These are phyloP conservation scores for Baorangia bicolor DNA, from an alignment of 768 basidiomycete genomes.

Conservation along the genomic window DNA sequence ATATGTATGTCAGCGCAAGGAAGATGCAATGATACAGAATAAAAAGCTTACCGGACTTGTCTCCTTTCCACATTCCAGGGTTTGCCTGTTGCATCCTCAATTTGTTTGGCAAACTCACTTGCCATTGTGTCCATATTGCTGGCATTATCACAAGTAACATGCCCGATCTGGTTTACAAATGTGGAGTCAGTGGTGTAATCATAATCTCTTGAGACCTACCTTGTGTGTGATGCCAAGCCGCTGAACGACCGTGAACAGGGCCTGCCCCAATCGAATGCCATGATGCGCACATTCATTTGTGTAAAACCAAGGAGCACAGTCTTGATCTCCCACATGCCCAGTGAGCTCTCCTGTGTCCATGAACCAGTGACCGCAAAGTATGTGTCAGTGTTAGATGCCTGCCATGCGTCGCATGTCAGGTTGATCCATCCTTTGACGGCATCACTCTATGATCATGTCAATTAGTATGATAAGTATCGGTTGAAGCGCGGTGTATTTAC, in stretches of 20 bases:
- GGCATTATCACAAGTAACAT: no score
- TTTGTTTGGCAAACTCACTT: slow-evolving; percentile 18
- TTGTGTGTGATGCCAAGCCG: slow-evolving; percentile 30
- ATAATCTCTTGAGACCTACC: slow-evolving; percentile 21
- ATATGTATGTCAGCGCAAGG: no score
- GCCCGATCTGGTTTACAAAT: no score
- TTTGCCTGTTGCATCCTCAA: background rate
- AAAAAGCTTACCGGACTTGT: background rate
- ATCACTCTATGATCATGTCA: background rate
- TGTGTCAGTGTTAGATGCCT: no score
- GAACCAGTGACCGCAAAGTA: no score
- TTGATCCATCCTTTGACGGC: background rate
- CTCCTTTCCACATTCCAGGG: background rate
- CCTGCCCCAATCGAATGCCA: slow-evolving; percentile 37
- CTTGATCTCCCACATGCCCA: background rate
- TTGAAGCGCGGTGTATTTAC: background rate
- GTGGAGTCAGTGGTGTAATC: background rate
- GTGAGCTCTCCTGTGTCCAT: no score
- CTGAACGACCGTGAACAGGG: slow-evolving; percentile 35
- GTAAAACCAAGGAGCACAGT: slow-evolving; percentile 36
- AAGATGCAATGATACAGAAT: no score
- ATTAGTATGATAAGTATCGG: background rate
- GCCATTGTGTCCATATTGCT: slow-evolving; percentile 39
- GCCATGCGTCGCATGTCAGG: no score
- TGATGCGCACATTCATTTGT: slow-evolving; percentile 39